These are phyloP conservation scores for Fusarium mundagurra DNA, from an alignment of 2,329 filamentous ascomycete genomes.

Conservation along the genomic window DNA sequence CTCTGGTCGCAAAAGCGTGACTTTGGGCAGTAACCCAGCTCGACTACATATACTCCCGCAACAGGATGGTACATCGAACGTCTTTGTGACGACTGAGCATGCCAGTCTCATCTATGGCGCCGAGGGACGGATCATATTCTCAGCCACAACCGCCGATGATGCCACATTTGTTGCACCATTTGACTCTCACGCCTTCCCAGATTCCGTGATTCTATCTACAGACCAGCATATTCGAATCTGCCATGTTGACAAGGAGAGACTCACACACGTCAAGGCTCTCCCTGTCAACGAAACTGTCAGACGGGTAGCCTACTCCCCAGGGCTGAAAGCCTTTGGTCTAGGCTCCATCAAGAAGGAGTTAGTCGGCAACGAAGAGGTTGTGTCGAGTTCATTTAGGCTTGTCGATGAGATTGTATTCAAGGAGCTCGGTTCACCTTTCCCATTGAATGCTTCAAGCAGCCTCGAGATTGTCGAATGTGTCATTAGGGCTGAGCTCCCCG, in stretches of 20 bases:
- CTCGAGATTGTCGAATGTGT: slow-evolving; percentile 86
- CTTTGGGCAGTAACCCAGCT: slow-evolving; percentile 86
- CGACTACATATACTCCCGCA: slow-evolving; percentile 81
- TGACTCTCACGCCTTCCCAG: slow-evolving; percentile 81
- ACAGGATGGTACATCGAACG: slow-evolving; percentile 73
- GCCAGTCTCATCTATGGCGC: slow-evolving; percentile 92
- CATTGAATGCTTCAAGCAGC: slow-evolving; percentile 60
- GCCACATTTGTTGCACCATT: slow-evolving; percentile 85
- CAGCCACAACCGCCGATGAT: slow-evolving; percentile 89
- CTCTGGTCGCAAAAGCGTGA: slow-evolving; percentile 79
- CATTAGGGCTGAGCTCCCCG: slow-evolving; percentile 77
- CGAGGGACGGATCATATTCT: slow-evolving; percentile 89
- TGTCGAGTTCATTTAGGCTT: slow-evolving; percentile 84
- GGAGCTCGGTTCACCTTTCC: slow-evolving; percentile 74
- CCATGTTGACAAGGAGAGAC: slow-evolving; percentile 82
- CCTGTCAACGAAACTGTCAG: slow-evolving; percentile 84
- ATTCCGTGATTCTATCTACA: slow-evolving; percentile 83
- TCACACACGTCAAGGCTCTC: slow-evolving; percentile 87
- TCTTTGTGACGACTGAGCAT: slow-evolving; percentile 95
- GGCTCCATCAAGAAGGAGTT: slow-evolving; percentile 85
- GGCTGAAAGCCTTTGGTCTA: slow-evolving; percentile 83
- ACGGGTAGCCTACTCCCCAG: slow-evolving; percentile 84
- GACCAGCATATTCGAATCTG: slow-evolving; percentile 80
- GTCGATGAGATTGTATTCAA: slow-evolving; percentile 92
- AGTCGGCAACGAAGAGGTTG: slow-evolving; percentile 74